Evolutionary conservation across 2,329 filamentous ascomycete species (phyloP), one percentile per base, ranked within the genome.

Genomic region (Fusarium nodosum): DNA sequence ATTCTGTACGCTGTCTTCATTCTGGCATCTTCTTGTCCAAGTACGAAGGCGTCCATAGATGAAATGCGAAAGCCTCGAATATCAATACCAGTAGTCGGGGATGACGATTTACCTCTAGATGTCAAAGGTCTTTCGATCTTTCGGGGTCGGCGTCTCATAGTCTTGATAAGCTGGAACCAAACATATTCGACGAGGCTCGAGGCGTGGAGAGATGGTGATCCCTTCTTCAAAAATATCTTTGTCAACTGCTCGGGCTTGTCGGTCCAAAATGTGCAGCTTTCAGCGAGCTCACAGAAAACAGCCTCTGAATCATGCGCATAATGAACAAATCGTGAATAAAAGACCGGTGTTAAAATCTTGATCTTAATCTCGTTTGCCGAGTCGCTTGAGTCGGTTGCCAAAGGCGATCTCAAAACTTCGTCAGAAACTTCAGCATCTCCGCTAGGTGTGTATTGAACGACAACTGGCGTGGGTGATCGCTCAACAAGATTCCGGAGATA

Each of bases 251-350:
- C 81, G 1, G 86, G 85, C 15, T 82, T 82, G 8, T 88, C 87
- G 12, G 90, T 77, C 79, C 82, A 85, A 10, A 90, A 75, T 0
- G 89, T 92, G 39, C 82, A 79, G 67, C 84, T 90, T 60, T 88
- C 87, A 45, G 85, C 76, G 73, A 87, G 75, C 74, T 92, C 89
- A 61, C 84, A 83, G 57, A 89, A 86, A 31, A 92, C 80, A 1
- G 87, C 88, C 69, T 90, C 87, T 20, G 87, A 82, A 24, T 87
- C 86, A 72, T 90, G 83, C 0, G 86, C 81, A 73, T 92, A 91
- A 66, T 86, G 83, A 1, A 89, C 82, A 48, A 92, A 88, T 30
- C 89, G 85, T 15, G 86, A 84, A 79, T 93, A 93, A 74, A 93
- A 93, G 0, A 80, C 82, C 1, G 91, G 90, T 0, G 88, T 90